A percentile compares a stretch with the other conserved stretches of the same genome.
Evolutionary conservation across 2,329 filamentous ascomycete species (phyloP).

Genomic region (Chrysosporium keratinophilum): DNA sequence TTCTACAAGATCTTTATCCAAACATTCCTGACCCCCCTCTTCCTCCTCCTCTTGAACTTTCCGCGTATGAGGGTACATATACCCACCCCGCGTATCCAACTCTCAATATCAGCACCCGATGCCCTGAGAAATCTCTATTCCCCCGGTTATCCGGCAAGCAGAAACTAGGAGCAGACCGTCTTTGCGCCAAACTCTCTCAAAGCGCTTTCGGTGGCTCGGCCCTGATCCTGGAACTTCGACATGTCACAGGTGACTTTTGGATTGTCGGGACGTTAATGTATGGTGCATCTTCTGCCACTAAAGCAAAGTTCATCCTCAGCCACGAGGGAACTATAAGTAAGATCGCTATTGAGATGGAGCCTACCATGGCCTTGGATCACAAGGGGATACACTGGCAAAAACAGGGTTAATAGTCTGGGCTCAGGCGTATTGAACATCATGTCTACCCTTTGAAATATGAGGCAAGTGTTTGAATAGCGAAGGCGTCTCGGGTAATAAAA

Average conservation of each 20-base stretch:
- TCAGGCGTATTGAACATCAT: not conserved
- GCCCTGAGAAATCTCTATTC: constrained; percentile 6
- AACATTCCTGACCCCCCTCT: constrained; percentile 11
- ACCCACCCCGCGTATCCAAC: constrained; percentile 11
- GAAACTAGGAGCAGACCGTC: not conserved
- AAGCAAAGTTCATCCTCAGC: constrained; percentile 7
- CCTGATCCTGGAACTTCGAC: constrained; percentile 6
- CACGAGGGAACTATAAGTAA: constrained; percentile 8
- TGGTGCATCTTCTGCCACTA: constrained; percentile 8
- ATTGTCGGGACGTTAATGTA: constrained; percentile 12
- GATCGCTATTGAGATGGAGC: constrained; percentile 10
- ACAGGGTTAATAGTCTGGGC: not conserved
- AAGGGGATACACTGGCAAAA: constrained; percentile 12
- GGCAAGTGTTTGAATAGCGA: too few species aligned
- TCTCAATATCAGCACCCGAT: constrained; percentile 8
- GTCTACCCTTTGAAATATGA: too few species aligned
- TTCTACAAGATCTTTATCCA: constrained; percentile 13
- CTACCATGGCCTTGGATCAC: constrained; percentile 8
- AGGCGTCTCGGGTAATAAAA: too few species aligned
- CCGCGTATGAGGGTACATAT: constrained; percentile 8
- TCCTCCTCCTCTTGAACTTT: constrained; percentile 7
- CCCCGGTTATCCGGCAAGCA: constrained; percentile 2
- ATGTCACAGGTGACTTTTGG: constrained; percentile 12
- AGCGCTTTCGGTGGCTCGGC: constrained; percentile 9
- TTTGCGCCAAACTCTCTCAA: constrained; percentile 8